Conservation (phyloP, 495 filamentous ascomycete genomes). For the Aspergillus heteromorphus region DNA sequence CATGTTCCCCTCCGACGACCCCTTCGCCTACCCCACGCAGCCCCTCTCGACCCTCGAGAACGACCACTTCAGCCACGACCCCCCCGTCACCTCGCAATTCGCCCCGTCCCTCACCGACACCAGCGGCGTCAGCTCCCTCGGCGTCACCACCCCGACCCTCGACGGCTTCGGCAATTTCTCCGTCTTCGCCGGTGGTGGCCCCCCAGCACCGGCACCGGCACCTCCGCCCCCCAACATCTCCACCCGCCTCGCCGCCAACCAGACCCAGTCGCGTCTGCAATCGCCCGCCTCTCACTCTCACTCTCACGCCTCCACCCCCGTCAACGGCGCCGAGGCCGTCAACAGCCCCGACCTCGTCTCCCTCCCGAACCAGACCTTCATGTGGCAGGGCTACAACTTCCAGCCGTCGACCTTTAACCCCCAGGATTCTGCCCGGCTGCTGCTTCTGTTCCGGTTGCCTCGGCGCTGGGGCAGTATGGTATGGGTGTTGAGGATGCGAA, state of each 20-base stretch:
- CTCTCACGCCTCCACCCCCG: conserved; percentile 29
- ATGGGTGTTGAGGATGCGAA: conserved; percentile 29
- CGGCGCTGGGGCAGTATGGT: conserved; percentile 19
- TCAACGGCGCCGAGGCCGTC: conserved; percentile 21
- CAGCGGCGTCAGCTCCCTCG: conserved; percentile 5
- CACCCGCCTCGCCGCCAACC: conserved; percentile 21
- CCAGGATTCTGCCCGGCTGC: conserved; percentile 14
- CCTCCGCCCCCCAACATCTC: conserved; percentile 22
- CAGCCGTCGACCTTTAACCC: conserved; percentile 22
- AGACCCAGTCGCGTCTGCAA: conserved; percentile 24
- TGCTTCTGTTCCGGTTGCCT: conserved; percentile 19
- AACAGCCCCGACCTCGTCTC: conserved; percentile 44
- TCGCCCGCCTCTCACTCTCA: conserved; percentile 32
- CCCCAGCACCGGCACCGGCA: conserved; percentile 19
- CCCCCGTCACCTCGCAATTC: conserved; percentile 8
- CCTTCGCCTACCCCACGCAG: conserved; percentile 84
- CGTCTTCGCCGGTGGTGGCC: conserved; percentile 19
- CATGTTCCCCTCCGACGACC: conserved; percentile 90
- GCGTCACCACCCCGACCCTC: conserved; percentile 22
- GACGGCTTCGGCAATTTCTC: conserved; percentile 28
- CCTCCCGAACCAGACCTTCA: conserved; percentile 41
- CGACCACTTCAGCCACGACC: conserved; percentile 39
- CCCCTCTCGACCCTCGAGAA: conserved; percentile 64
- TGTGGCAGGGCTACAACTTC: conserved; percentile 42
- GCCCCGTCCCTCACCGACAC: conserved; percentile 16